Evolutionary conservation across 768 basidiomycete genomes (phyloP).

Genomic region (Rubroboletus satanas): DNA sequence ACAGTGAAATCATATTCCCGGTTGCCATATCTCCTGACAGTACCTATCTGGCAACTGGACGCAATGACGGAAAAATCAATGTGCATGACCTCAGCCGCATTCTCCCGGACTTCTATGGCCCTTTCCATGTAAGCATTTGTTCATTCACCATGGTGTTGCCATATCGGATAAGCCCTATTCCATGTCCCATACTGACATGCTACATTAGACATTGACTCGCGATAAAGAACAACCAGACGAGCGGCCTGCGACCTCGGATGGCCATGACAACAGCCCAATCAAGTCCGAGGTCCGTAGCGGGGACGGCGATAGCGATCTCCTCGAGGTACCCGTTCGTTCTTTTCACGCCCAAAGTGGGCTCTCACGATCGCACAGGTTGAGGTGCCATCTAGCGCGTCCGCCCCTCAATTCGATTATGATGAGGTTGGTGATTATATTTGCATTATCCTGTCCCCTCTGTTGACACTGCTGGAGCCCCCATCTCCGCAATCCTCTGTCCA

Average conservation of each 20-base stretch:
- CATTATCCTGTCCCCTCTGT: no score
- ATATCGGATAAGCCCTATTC: no score
- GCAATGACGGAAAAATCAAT: background rate
- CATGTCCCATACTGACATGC: background rate
- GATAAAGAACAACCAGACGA: background rate
- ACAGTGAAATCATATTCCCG: rapidly evolving
- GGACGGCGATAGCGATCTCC: background rate
- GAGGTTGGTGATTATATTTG: background rate
- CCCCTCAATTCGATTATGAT: background rate
- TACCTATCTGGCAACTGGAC: constrained; percentile 1
- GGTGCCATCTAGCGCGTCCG: background rate
- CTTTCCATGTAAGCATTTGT: background rate
- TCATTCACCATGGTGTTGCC: background rate
- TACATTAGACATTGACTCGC: background rate
- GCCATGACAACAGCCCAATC: no score
- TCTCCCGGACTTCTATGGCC: constrained; percentile 5
- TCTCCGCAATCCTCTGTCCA: background rate
- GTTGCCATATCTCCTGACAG: background rate
- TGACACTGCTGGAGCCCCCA: background rate
- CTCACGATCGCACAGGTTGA: background rate
- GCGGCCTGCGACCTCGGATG: no score
- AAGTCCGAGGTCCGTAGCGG: no score
- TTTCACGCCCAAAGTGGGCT: no score
- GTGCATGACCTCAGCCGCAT: background rate
- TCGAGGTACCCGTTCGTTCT: background rate